phyloP scores from a whole-genome alignment of 805 yeast species.

The Grigorovia jiainica region DNA sequence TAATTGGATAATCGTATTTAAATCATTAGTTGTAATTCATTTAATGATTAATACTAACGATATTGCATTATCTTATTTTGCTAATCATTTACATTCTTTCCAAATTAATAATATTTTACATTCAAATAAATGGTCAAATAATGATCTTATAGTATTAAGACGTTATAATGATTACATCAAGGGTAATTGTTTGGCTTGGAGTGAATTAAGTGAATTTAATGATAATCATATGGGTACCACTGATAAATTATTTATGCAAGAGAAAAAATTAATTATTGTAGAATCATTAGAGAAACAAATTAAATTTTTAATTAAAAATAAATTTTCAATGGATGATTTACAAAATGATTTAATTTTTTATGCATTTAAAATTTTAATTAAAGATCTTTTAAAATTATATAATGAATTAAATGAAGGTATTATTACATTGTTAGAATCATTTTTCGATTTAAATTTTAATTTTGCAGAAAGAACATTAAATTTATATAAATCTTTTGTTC shows the following conservation, averaged over 20 bases:
- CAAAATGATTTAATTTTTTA: constrained; percentile 70
- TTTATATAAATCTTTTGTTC: constrained; percentile 76
- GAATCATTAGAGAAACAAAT: constrained; percentile 80
- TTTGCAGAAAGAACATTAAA: constrained; percentile 83
- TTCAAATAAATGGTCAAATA: constrained; percentile 25
- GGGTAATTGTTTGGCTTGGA: constrained; percentile 60
- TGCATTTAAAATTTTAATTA: constrained; percentile 77
- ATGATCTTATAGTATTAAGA: constrained; percentile 48
- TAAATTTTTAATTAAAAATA: constrained; percentile 62
- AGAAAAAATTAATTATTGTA: constrained; percentile 40
- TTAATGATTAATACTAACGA: constrained; percentile 60
- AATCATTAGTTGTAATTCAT: constrained; percentile 76
- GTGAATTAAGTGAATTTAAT: constrained; percentile 13
- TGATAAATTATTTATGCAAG: background rate
- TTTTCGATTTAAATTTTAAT: constrained; percentile 76
- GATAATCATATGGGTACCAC: background rate
- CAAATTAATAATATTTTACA: constrained; percentile 26
- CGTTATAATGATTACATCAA: constrained; percentile 67
- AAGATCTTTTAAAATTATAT: constrained; percentile 74
- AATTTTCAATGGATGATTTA: constrained; percentile 68
- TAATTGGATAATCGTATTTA: constrained; percentile 88
- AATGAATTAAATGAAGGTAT: constrained; percentile 93
- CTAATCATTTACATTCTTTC: constrained; percentile 35
- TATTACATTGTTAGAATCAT: constrained; percentile 83
- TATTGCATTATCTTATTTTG: constrained; percentile 43